Conservation (phyloP, 2,329 filamentous ascomycete species). For the Fonsecaea nubica region DNA sequence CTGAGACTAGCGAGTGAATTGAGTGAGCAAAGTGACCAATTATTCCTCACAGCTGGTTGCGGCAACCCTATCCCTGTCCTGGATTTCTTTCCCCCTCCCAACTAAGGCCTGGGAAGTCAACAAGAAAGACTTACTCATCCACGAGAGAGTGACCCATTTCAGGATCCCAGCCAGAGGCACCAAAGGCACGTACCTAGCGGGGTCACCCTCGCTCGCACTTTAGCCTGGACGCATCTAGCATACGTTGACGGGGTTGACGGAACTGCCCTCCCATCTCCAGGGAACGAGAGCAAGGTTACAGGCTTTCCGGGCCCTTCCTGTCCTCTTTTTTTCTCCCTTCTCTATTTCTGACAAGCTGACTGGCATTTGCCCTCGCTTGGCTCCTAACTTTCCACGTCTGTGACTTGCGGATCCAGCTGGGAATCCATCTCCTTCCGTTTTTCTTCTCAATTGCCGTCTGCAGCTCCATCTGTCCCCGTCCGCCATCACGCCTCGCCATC, state of each 20-base stretch:
- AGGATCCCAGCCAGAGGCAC: constrained; percentile 18
- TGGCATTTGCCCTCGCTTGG: constrained; percentile 27
- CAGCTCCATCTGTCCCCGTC: constrained; percentile 12
- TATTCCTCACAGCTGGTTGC: constrained; percentile 24
- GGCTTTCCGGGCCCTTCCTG: neutral
- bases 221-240: constrained; percentile 27
- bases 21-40: constrained; percentile 21
- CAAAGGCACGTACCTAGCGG: constrained; percentile 36
- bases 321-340: neutral
- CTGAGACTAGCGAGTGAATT: constrained; percentile 23
- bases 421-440: constrained; percentile 8
- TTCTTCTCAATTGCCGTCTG: neutral
- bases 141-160: neutral
- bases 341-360: constrained; percentile 26
- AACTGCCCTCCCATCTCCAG: constrained; percentile 16
- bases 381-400: constrained; percentile 7
- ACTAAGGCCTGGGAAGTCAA: neutral
- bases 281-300: constrained; percentile 7
- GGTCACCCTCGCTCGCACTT: constrained; percentile 26
- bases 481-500: constrained; percentile 32
- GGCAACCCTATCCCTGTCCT: constrained; percentile 19
- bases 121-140: constrained; percentile 1
- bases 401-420: constrained; percentile 1
- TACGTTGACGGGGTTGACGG: constrained; percentile 20
- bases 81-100: neutral